Conservation (phyloP, 2,329 filamentous ascomycete species). For the Pyrenochaeta sp. region DNA sequence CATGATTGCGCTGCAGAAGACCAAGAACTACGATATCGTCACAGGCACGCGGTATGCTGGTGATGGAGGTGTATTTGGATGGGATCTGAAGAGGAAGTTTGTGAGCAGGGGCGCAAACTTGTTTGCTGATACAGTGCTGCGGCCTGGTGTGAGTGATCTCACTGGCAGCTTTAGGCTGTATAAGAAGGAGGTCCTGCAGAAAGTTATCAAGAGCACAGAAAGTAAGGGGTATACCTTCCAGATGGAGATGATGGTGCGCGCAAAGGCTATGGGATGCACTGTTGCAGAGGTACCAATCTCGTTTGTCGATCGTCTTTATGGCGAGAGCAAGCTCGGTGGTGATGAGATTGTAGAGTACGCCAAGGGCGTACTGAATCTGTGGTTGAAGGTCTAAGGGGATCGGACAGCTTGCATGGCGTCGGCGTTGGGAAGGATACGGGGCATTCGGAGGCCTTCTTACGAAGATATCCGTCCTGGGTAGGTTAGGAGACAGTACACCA, state of each 20-base stretch:
- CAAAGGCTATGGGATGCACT: constrained; percentile 93
- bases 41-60: constrained; percentile 95
- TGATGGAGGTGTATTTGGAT: constrained; percentile 86
- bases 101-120: constrained; percentile 89
- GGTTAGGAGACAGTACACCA: background rate
- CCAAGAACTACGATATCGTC: constrained; percentile 89
- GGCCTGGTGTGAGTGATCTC: constrained; percentile 92
- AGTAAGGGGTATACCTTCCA: constrained; percentile 99
- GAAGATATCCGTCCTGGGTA: constrained; percentile 2
- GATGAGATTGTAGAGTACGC: constrained; percentile 97
- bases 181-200: constrained; percentile 87
- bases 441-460: background rate
- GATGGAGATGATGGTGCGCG: constrained; percentile 99
- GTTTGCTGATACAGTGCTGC: constrained; percentile 92
- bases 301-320: constrained; percentile 91
- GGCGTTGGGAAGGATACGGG: constrained; percentile 30
- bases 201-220: constrained; percentile 89
- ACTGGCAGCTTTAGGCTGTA: constrained; percentile 96
- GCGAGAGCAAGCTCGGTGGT: constrained; percentile 92
- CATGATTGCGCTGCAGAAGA: constrained; percentile 86
- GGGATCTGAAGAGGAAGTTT: constrained; percentile 85
- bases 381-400: constrained; percentile 57
- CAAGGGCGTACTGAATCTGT: constrained; percentile 66
- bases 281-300: constrained; percentile 96
- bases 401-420: constrained; percentile 30